These are phyloP conservation scores for Xylariomycetidae sp. DNA, from an alignment of 2,329 filamentous ascomycete species.

Conservation along the genomic window DNA sequence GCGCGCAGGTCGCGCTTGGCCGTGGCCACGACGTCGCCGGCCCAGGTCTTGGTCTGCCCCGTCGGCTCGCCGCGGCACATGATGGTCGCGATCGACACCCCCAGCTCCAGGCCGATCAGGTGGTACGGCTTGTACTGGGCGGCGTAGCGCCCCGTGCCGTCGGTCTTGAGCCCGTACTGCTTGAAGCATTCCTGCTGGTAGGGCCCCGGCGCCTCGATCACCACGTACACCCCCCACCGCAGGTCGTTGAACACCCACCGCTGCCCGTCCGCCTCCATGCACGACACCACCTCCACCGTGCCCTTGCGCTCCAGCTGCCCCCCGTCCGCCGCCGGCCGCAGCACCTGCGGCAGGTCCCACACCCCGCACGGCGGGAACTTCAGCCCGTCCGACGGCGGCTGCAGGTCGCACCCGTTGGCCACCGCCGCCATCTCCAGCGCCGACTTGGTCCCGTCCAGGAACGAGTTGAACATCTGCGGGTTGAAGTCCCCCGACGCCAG, in stretches of 20 bases:
- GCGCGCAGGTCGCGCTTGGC: conserved; percentile 38
- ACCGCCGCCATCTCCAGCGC: conserved; percentile 42
- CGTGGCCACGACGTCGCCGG: conserved; percentile 39
- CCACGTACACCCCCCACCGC: conserved; percentile 37
- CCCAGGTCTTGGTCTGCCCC: conserved; percentile 36
- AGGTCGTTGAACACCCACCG: conserved; percentile 34
- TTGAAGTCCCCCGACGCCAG: conserved; percentile 36
- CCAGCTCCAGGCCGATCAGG: conserved; percentile 40
- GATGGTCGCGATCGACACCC: conserved; percentile 36
- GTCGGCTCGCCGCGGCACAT: conserved; percentile 40
- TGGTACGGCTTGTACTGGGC: conserved; percentile 42
- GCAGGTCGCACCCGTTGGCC: conserved; percentile 37
- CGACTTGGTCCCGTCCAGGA: conserved; percentile 41
- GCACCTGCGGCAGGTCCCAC: conserved; percentile 33
- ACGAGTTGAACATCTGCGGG: conserved; percentile 43
- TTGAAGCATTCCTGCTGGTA: conserved; percentile 37
- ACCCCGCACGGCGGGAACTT: conserved; percentile 37
- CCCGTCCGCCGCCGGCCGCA: conserved; percentile 35
- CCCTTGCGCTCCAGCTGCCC: conserved; percentile 34
- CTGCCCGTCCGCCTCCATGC: conserved; percentile 36
- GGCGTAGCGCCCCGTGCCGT: conserved; percentile 34
- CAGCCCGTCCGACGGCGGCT: conserved; percentile 33
- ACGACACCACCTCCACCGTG: conserved; percentile 39
- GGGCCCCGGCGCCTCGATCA: conserved; percentile 35
- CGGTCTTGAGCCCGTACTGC: conserved; percentile 38